Evolutionary conservation across 2,329 filamentous ascomycete species (phyloP).

Genomic region (Harringtonia lauricola): DNA sequence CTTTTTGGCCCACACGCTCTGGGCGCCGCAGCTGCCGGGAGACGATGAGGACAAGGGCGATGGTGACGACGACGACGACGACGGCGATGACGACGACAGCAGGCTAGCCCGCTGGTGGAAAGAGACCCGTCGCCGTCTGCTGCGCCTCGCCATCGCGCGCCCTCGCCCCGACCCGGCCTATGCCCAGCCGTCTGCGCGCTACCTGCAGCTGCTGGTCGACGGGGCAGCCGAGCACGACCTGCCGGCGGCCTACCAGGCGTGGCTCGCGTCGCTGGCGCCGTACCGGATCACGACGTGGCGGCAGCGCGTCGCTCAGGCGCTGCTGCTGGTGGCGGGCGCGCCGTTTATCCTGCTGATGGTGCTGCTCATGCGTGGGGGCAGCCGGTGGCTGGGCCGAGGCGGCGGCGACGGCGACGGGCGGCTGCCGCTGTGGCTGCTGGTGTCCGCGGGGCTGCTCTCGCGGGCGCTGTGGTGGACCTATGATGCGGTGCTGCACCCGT

Average conservation of each 20-base stretch:
- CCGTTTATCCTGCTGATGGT: conserved; percentile 44
- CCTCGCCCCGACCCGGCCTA: conserved; percentile 57
- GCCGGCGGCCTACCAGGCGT: conserved; percentile 65
- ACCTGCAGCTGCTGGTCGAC: conserved; percentile 67
- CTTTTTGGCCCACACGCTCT: conserved; percentile 79
- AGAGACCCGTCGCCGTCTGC: conserved; percentile 14
- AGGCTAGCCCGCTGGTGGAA: conserved; percentile 26
- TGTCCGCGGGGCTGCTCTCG: conserved; percentile 39
- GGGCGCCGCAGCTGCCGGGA: conserved; percentile 46
- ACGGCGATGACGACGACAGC: conserved; percentile 10
- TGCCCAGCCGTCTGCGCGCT: conserved; percentile 74
- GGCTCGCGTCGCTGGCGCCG: conserved; percentile 56
- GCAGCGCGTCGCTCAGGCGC: conserved; percentile 53
- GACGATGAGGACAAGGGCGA: conserved; percentile 11
- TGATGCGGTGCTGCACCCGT: conserved; percentile 34
- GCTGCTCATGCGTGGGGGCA: conserved; percentile 1
- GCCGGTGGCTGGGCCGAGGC: background rate
- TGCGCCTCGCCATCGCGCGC: conserved; percentile 31
- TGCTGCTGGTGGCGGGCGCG: conserved; percentile 51
- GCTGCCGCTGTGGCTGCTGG: conserved; percentile 55
- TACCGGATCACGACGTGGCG: conserved; percentile 58
- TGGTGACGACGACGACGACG: conserved; percentile 8
- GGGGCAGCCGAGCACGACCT: conserved; percentile 74
- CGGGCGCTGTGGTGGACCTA: conserved; percentile 34
- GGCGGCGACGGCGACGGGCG: conserved; percentile 26